A percentile compares a stretch with the other conserved stretches of the same genome.
Evolutionary conservation across 192 early-diverging fungal genomes (phyloP).

Genomic region (Entophlyctis luteolus): DNA sequence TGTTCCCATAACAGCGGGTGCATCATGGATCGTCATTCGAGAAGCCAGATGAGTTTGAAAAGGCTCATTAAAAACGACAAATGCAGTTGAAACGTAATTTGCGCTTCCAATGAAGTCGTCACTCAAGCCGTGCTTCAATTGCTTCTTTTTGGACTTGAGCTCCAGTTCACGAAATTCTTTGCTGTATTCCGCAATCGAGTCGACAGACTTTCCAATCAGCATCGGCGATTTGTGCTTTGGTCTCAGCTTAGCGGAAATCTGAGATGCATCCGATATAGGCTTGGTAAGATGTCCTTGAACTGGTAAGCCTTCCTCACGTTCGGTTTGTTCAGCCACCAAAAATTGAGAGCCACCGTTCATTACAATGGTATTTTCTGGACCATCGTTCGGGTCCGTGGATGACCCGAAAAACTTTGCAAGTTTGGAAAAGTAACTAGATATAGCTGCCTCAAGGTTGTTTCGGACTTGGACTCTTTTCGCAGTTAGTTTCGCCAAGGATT

Average conservation of each 20-base stretch:
- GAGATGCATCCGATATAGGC: background rate
- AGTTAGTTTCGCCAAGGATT: background rate
- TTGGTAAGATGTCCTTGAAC: background rate
- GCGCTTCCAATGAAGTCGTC: constrained; percentile 31
- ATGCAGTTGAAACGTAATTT: constrained; percentile 56
- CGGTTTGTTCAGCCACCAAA: background rate
- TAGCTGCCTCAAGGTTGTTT: background rate
- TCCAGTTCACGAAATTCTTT: background rate
- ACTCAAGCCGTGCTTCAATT: background rate
- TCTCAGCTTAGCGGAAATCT: background rate
- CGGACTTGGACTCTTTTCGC: background rate
- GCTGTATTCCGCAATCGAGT: background rate
- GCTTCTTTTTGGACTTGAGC: background rate
- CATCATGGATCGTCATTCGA: constrained; percentile 58
- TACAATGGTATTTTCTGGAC: too few relatives aligned
- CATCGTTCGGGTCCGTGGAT: background rate
- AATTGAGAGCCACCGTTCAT: background rate
- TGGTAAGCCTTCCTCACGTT: background rate
- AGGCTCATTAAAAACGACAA: constrained; percentile 75
- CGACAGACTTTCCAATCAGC: constrained; percentile 1
- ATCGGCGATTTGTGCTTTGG: background rate
- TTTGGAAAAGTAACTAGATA: constrained; percentile 4
- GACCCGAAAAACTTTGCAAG: background rate
- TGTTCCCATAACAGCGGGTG: constrained; percentile 61
- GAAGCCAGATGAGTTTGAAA: constrained; percentile 77